Conservation (phyloP, 1,139 yeast genomes). For the Kazachstania sp. region DNA sequence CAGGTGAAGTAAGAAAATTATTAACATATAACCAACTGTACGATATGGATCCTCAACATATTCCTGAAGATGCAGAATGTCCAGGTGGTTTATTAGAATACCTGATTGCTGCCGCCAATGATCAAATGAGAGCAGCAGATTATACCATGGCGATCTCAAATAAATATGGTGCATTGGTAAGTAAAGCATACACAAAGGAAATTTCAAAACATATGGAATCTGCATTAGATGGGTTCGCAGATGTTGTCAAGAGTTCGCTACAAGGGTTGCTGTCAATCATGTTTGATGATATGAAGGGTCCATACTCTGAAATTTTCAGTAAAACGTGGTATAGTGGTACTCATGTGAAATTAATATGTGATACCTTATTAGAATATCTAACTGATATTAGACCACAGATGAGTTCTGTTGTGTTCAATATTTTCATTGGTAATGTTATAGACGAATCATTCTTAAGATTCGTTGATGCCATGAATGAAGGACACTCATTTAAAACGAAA, state of each 20-base stretch:
- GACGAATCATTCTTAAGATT: slow-evolving; percentile 43
- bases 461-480: slow-evolving; percentile 39
- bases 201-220: slow-evolving; percentile 52
- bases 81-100: slow-evolving; percentile 79
- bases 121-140: slow-evolving; percentile 78
- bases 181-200: slow-evolving; percentile 49
- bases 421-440: slow-evolving; percentile 44
- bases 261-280: slow-evolving; percentile 58
- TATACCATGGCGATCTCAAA: slow-evolving; percentile 68
- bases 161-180: slow-evolving; percentile 55
- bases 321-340: slow-evolving; percentile 43
- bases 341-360: slow-evolving; percentile 52
- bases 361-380: slow-evolving; percentile 68
- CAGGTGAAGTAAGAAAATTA: slow-evolving; percentile 49
- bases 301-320: slow-evolving; percentile 42
- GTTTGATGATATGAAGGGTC: slow-evolving; percentile 54
- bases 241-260: slow-evolving; percentile 62
- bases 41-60: slow-evolving; percentile 34
- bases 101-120: slow-evolving; percentile 75
- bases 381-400: slow-evolving; percentile 47
- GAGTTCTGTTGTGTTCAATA: slow-evolving; percentile 43
- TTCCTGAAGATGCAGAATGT: slow-evolving; percentile 45
- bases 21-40: slow-evolving; percentile 34
- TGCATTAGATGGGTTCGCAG: slow-evolving; percentile 68
- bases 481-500: slow-evolving; percentile 33